These are phyloP conservation scores for Lentinula sp. DNA, from an alignment of 768 basidiomycete genomes.

Conservation along the genomic window DNA sequence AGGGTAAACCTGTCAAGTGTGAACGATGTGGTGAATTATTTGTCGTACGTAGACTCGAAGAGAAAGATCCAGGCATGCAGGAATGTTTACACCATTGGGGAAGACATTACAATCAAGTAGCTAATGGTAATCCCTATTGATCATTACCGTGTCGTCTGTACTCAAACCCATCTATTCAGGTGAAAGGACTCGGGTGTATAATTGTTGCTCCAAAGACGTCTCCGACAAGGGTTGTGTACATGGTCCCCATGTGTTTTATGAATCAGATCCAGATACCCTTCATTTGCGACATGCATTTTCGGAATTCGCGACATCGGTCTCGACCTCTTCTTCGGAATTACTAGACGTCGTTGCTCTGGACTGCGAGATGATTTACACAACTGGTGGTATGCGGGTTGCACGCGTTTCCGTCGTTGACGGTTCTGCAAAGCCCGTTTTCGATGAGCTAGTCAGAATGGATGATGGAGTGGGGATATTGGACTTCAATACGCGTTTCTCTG, in stretches of 20 bases:
- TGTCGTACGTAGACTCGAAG: conserved; percentile 41
- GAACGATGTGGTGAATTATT: conserved; percentile 75
- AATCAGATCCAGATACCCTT: conserved; percentile 55
- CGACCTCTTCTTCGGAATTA: conserved; percentile 18
- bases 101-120: conserved; percentile 49
- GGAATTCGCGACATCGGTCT: conserved; percentile 17
- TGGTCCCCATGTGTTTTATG: conserved; percentile 91
- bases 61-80: conserved; percentile 36
- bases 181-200: conserved; percentile 62
- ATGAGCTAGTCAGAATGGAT: conserved; percentile 78
- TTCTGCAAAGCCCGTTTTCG: conserved; percentile 66
- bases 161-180: conserved; percentile 33
- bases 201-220: conserved; percentile 66
- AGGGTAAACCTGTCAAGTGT: conserved; percentile 62
- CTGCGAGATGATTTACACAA: conserved; percentile 96
- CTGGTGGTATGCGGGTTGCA: conserved; percentile 86
- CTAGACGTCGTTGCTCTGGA: conserved; percentile 86
- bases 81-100: conserved; percentile 88
- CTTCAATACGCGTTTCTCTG: conserved; percentile 88
- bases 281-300: conserved; percentile 78
- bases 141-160: background rate
- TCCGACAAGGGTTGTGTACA: conserved; percentile 59
- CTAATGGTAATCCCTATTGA: conserved; percentile 48
- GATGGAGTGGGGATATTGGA: conserved; percentile 83
- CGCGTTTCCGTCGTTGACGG: conserved; percentile 87